Evolutionary conservation across 192 early-diverging fungal species (phyloP).

Genomic region (Mortierella hygrophila): DNA sequence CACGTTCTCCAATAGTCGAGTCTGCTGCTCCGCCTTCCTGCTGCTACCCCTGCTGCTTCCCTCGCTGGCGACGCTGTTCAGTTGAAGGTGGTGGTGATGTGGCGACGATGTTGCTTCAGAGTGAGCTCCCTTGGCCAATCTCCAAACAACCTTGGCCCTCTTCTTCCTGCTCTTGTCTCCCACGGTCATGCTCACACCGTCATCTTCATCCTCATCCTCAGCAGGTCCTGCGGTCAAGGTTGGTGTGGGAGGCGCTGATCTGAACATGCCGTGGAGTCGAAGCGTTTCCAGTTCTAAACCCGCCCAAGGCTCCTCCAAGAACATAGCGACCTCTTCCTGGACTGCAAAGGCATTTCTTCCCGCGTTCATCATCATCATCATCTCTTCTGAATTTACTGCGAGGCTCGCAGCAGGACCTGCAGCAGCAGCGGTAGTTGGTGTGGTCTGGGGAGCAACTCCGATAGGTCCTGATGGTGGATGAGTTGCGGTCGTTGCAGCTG

Average conservation of each 20-base stretch:
- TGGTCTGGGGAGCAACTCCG: not conserved
- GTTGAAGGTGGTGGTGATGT: not conserved
- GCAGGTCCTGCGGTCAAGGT: not conserved
- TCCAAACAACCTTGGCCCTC: not conserved
- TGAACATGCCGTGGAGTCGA: conserved; percentile 9
- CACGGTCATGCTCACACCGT: not conserved
- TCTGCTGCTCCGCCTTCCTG: not conserved
- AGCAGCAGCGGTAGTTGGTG: not conserved
- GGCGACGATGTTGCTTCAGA: not conserved
- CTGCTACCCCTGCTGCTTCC: not conserved
- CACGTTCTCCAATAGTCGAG: not conserved
- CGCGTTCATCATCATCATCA: not conserved
- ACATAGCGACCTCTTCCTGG: conserved; percentile 21
- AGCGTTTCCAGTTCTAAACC: conserved; percentile 8
- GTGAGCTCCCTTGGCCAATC: not conserved
- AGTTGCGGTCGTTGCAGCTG: not conserved
- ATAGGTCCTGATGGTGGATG: not conserved
- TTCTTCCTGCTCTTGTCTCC: not conserved
- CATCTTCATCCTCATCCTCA: not conserved
- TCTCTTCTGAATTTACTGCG: not conserved
- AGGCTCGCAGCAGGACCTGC: not conserved
- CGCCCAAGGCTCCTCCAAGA: conserved; percentile 28
- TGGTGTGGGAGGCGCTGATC: not conserved
- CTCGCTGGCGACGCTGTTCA: not conserved
- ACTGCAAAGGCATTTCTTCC: not conserved